Conservation (phyloP, 164 flowering plant species). For the Chimonanthus salicifolius region DNA sequence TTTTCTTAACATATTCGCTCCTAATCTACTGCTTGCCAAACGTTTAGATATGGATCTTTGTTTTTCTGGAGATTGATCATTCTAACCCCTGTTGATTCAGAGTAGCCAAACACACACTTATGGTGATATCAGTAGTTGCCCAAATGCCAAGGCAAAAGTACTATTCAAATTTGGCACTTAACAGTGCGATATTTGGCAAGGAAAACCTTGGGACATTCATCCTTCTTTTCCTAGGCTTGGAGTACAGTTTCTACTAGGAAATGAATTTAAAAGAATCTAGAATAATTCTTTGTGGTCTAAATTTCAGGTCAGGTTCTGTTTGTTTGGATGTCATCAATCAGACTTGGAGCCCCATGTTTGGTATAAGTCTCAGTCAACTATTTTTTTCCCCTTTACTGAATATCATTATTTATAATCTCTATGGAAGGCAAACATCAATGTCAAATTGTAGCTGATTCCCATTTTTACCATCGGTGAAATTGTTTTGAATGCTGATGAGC, state of each 20-base stretch:
- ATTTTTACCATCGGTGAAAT: neutral
- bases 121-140: neutral
- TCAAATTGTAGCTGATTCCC: neutral
- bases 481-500: constrained; percentile 5
- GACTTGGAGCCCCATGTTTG: constrained; percentile 99
- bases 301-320: constrained; percentile 92
- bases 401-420: neutral
- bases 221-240: neutral
- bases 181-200: neutral
- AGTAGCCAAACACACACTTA: neutral
- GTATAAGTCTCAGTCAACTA: constrained; percentile 25
- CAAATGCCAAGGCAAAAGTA: neutral
- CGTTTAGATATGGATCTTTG: no score
- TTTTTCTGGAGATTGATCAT: no score
- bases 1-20: no score
- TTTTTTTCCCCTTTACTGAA: neutral
- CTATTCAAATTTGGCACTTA: neutral
- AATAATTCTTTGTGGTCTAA: constrained; percentile 1
- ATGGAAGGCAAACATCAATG: neutral
- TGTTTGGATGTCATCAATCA: constrained; percentile 96
- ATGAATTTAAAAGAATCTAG: neutral
- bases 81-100: no score
- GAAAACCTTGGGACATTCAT: neutral
- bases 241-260: neutral
- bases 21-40: no score